These are phyloP conservation scores for Diaporthe aspalathi DNA, from an alignment of 2,329 filamentous ascomycete genomes.

Conservation along the genomic window DNA sequence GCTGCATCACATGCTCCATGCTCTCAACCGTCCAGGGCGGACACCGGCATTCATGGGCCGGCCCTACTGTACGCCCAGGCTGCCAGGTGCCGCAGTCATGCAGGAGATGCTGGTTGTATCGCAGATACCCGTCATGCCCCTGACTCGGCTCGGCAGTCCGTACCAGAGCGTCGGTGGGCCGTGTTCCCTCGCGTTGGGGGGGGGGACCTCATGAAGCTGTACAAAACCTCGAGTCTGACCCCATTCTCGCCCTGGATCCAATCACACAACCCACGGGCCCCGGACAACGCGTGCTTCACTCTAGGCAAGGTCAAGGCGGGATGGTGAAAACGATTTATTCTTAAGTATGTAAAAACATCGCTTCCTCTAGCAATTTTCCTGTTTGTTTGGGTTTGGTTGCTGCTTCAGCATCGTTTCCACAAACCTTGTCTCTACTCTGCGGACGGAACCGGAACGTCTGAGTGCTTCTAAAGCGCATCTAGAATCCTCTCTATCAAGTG, in stretches of 20 bases:
- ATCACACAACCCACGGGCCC: not conserved
- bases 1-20: constrained; percentile 5
- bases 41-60: not conserved
- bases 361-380: constrained; percentile 39
- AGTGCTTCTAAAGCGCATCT: constrained; percentile 30
- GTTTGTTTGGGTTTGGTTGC: constrained; percentile 38
- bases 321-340: constrained; percentile 33
- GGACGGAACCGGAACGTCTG: constrained; percentile 18
- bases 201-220: not conserved
- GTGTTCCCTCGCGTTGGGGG: not conserved
- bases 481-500: constrained; percentile 28
- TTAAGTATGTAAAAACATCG: constrained; percentile 35
- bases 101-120: not conserved
- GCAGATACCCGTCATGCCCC: constrained; percentile 2
- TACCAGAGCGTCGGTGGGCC: not conserved
- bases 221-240: too few relatives aligned
- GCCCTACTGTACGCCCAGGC: not conserved
- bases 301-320: not conserved
- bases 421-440: constrained; percentile 37
- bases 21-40: not conserved
- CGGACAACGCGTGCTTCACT: not conserved
- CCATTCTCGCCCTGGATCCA: not conserved
- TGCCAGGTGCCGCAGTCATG: not conserved
- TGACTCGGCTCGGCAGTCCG: not conserved
- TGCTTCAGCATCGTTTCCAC: constrained; percentile 29